Base-by-base conservation (phyloP, 192 early-diverging fungal genomes). In the Coemansia sp. region DNA sequence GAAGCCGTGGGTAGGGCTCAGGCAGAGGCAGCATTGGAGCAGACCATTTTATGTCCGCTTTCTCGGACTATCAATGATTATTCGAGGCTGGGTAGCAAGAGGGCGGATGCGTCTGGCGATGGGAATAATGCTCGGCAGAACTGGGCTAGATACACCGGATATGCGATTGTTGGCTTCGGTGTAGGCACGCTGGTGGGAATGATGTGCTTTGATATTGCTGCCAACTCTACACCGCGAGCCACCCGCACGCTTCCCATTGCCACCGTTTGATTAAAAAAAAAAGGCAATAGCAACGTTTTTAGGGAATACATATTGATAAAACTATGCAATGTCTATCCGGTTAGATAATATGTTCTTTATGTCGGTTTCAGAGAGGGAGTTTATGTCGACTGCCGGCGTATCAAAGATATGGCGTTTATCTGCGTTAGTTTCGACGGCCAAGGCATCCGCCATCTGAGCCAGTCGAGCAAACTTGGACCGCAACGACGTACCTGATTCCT, bases 401-500 rank as follows among this genome's bases (percentile, higher is more conserved):
- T 50, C 57, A 9, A 60, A 28, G 30, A 53, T 42, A 26, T 57
- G 55, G 8, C 13, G 39, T 19, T 44, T 58, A 31, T 59, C 68
- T 15, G 67, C 61, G 49, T 84, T 80, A 18, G 63, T 72, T 63
- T 95, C 94, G 50, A 94, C 65, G 18, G 87, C 93, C 35, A 99
- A 63, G 23, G 95, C 43, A 14, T 85, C 89, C 19, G 91, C 82
- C 59, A 93, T 91, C 61, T 95, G 94, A 38, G 84, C 84, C 15
- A 99, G 79, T 18, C 92, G 74, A 3, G 88, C 82, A 59, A 96
- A 87, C 50, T 80, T 84, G 55, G 92, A 90, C 30, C 95, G 72
- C 18, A 87, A 68, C 8, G 83, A 60, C 68, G 78, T 82, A 3
- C 78, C 73, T 0, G 89, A 81, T 53, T 84, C 68, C 6, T 61